Percentiles rank a stretch among this genome's conserved stretches.
These are phyloP conservation scores for Mortierella sp. DNA, from an alignment of 371 early-diverging fungal species.

Conservation along the genomic window DNA sequence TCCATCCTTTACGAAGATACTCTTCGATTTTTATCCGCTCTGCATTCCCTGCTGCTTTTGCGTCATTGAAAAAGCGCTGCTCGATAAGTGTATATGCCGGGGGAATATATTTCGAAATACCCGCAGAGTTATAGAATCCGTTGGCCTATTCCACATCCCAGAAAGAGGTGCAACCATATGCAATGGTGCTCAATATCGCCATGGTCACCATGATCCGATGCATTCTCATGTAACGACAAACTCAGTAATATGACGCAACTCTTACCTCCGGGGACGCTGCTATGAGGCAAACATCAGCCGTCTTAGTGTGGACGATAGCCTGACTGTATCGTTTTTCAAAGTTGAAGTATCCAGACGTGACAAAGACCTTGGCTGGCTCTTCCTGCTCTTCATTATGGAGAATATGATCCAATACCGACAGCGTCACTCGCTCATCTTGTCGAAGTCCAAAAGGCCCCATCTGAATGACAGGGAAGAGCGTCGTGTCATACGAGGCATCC, in stretches of 20 bases:
- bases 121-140: slow-evolving; percentile 91
- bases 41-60: slow-evolving; percentile 52
- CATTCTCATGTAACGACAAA: not conserved
- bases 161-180: not conserved
- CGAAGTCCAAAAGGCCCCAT: slow-evolving; percentile 85
- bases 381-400: slow-evolving; percentile 48
- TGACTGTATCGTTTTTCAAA: slow-evolving; percentile 77
- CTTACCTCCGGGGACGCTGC: slow-evolving; percentile 89
- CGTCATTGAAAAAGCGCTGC: slow-evolving; percentile 65
- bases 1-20: slow-evolving; percentile 85
- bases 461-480: slow-evolving; percentile 88
- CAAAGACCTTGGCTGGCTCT: slow-evolving; percentile 62
- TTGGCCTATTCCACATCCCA: slow-evolving; percentile 79
- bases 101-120: slow-evolving; percentile 89
- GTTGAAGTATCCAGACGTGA: slow-evolving; percentile 97
- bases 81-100: slow-evolving; percentile 90
- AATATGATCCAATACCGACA: slow-evolving; percentile 65
- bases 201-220: too few relatives aligned
- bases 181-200: too few relatives aligned
- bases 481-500: slow-evolving; percentile 67
- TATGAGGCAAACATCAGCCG: slow-evolving; percentile 69
- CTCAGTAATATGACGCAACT: not conserved
- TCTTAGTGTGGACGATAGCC: slow-evolving; percentile 66
- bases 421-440: slow-evolving; percentile 80
- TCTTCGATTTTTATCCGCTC: slow-evolving; percentile 74